Base-by-base conservation (phyloP, 768 basidiomycete species). In the Suillus tomentosus region DNA sequence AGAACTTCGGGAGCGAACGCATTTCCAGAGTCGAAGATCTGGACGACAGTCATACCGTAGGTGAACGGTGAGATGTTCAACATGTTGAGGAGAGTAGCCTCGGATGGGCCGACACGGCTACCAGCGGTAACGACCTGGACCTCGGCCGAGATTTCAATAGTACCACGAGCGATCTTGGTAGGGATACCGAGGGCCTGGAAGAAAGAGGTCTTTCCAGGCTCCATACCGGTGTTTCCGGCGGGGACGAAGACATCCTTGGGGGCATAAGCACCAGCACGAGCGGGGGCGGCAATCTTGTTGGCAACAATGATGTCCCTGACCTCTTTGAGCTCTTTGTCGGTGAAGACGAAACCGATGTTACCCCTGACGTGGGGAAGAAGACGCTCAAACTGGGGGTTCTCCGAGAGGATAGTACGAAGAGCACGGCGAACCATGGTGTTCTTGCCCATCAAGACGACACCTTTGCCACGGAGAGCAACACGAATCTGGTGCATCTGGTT, bases 341-440 rank as follows among this genome's bases (percentile, higher is more conserved):
- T 96, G 86, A 99, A 99, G 77, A 99, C 96, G 83, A 99, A 99
- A 57, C 97, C 97, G 72, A 99, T 92, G 87, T 99, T 99, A 71
- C 96, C 97, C 79, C 83, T 93, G 81, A 99, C 84, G 84, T 92
- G 87, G 68, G 95, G 96, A 65, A 99, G 90, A 79, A 99, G 91
- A 74, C 88, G 91, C 84, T 99, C 97, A 83, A 90, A 96, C 76
- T 95, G 90, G 61, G 96, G 97, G 84, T 81, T 84, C 72, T 99
- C 97, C 69, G 85, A 66, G 74, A 98, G 88, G 80, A 98, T 88
- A 73, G 89, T 84, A 68, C 97, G 95, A 67, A 99, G 86, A 66
- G 95, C 97, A 73, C 97, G 94, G 82, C 97, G 94, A 73, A 99
- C 96, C 96, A 99, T 98, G 77, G 97, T 99, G 89, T 99, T 99